Base-by-base conservation (phyloP, 306 rosid species). In the Fagus sylvatica region DNA sequence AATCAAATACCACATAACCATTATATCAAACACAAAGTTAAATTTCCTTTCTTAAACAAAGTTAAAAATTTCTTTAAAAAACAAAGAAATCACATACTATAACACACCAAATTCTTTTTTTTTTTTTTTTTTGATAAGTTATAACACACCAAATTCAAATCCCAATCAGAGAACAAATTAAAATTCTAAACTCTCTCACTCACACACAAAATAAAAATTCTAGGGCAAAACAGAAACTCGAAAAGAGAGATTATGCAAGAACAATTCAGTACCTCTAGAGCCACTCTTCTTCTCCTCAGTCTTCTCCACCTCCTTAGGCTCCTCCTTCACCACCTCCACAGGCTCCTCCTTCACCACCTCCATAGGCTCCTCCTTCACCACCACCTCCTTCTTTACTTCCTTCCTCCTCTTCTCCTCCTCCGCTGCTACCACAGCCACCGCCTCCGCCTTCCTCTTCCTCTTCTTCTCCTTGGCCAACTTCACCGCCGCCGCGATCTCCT, bases 381-480 rank as follows among this genome's bases (percentile, higher is more conserved):
- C 19, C 30, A 36, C 76, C 41, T 19, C 28, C 77, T 66, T 69
- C 72, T 49, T 60, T 79, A 66, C 76, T 65, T 54, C 78, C 69
- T 71, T 75, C 75, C 67, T 54, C 69, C 54, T 46, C 51, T 80
- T 74, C 79, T 69, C 85, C 1, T 73, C 88, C 71, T 65, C 74
- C 1, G 33, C 54, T 16, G 11, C 72, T 73, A 61, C 76, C 64
- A 78, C 81, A 0, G n/a, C 30, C n/a, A 69, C 82, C 89, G 62
- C 87, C 42, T 43, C 73, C 66, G 76, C 64, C 42, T 74, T 73
- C 77, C 76, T 82, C 85, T 74, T 84, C 83, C 70, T 86, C 65
- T 48, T 73, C 80, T 56, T 81, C 39, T 76, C 84, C 43, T 69
- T 78, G 11, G 71, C 77, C 4, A 86, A 78, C 41, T 85, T 93